Conservation (phyloP, 768 basidiomycete species). For the Termitomyces sp. region DNA sequence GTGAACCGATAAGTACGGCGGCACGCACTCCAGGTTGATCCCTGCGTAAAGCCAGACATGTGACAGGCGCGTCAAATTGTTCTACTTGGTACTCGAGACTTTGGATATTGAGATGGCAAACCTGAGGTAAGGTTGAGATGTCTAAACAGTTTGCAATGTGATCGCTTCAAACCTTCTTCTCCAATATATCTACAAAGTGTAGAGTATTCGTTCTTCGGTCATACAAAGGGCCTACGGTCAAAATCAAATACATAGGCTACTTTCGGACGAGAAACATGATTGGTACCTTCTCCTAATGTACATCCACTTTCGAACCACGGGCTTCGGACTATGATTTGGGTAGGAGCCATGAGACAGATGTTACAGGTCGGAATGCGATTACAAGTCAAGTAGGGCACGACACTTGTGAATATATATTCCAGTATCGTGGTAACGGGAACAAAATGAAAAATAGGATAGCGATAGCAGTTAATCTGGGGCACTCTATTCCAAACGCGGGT, state of each 20-base stretch:
- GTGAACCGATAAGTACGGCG: background rate
- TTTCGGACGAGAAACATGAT: background rate
- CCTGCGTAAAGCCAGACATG: constrained; percentile 50
- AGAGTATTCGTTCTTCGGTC: constrained; percentile 45
- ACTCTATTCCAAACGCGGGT: constrained; percentile 22
- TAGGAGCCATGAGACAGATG: constrained; percentile 11
- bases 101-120: constrained; percentile 43
- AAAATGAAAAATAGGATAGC: constrained; percentile 3
- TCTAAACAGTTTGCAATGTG: background rate
- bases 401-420: constrained; percentile 5
- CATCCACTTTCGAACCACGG: constrained; percentile 51
- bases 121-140: constrained; percentile 24
- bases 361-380: background rate
- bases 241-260: constrained; percentile 12
- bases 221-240: constrained; percentile 51
- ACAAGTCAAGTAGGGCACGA: background rate
- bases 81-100: constrained; percentile 36
- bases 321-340: constrained; percentile 31
- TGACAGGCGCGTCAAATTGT: constrained; percentile 47
- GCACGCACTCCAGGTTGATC: constrained; percentile 37
- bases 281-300: constrained; percentile 56
- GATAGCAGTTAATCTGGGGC: constrained; percentile 15
- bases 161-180: constrained; percentile 37
- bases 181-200: constrained; percentile 66
- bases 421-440: background rate